These are phyloP conservation scores for Xylaria sp. DNA, from an alignment of 2,329 filamentous ascomycete genomes.

Conservation along the genomic window DNA sequence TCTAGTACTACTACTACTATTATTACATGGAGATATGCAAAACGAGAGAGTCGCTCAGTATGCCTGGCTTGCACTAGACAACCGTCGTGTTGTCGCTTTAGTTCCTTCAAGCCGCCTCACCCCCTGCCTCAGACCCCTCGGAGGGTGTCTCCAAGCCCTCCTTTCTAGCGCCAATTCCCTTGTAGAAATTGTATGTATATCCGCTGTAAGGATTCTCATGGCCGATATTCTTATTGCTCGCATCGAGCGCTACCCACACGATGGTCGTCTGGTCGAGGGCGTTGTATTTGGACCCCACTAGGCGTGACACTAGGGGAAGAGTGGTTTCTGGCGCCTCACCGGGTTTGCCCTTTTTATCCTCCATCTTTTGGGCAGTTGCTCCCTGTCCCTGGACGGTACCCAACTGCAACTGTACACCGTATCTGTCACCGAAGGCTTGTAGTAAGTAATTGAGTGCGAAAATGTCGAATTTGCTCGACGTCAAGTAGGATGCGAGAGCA, in stretches of 20 bases:
- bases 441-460: background rate
- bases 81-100: background rate
- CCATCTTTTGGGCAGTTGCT: background rate
- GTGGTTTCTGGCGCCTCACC: no score
- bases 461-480: conserved; percentile 9
- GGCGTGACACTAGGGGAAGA: background rate
- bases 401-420: conserved; percentile 19
- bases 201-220: conserved; percentile 6
- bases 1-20: background rate
- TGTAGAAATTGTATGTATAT: conserved; percentile 15
- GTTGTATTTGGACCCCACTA: conserved; percentile 17
- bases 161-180: background rate
- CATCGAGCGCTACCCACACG: conserved; percentile 20
- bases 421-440: conserved; percentile 11
- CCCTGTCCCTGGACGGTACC: conserved; percentile 19
- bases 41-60: background rate
- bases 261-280: conserved; percentile 4
- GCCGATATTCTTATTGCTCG: background rate
- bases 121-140: no score
- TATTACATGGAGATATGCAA: background rate
- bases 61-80: background rate
- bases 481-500: background rate
- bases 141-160: background rate
- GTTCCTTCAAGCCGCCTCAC: background rate
- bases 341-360: background rate